Evolutionary conservation across 352 stramenopile species (phyloP).

Genomic region (Pythium phragmiticola): DNA sequence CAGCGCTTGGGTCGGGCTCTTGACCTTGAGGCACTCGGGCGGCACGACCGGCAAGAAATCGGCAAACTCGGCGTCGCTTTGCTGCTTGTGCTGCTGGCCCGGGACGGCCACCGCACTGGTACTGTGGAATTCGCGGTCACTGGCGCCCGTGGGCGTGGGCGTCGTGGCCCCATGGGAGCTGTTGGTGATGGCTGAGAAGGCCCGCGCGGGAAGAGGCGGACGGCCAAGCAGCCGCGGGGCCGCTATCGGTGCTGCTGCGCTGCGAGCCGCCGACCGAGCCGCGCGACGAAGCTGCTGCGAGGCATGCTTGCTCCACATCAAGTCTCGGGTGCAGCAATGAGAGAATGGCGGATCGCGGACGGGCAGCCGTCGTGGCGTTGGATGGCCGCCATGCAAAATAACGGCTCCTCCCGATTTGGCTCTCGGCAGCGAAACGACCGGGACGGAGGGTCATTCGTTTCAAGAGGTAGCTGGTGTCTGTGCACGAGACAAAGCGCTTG

Average conservation of each 20-base stretch:
- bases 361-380: not conserved
- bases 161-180: too few relatives aligned
- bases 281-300: constrained; percentile 29
- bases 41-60: constrained; percentile 78
- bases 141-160: not conserved
- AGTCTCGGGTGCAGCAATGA: constrained; percentile 16
- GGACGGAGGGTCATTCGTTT: not conserved
- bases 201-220: not conserved
- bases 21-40: constrained; percentile 71
- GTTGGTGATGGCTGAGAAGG: not conserved
- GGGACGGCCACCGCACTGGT: not conserved
- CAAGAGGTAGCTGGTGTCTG: too few relatives aligned
- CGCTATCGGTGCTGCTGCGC: constrained; percentile 26
- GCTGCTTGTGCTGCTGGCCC: not conserved
- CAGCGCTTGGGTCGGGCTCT: constrained; percentile 28
- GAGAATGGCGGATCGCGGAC: constrained; percentile 7
- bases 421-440: too few relatives aligned
- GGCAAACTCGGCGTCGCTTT: constrained; percentile 25
- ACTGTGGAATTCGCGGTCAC: constrained; percentile 9
- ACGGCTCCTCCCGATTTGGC: not conserved
- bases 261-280: constrained; percentile 21
- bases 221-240: not conserved
- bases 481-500: too few relatives aligned
- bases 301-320: constrained; percentile 35
- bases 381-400: constrained; percentile 5